Evolutionary conservation across 139 green algal species (phyloP).

Genomic region (Raphidocelis subcapitata): DNA sequence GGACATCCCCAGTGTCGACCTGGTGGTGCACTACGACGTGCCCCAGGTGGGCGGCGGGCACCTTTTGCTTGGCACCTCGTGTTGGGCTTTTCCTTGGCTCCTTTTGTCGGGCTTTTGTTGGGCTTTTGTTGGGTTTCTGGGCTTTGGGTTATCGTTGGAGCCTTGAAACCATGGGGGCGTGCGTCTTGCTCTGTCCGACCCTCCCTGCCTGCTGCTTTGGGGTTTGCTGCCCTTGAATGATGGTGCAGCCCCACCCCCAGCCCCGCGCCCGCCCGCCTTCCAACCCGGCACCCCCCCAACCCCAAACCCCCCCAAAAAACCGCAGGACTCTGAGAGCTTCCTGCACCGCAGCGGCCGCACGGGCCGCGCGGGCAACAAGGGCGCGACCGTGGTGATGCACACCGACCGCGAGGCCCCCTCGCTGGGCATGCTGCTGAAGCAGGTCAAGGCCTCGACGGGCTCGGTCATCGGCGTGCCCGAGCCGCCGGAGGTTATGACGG

Average conservation of each 20-base stretch:
- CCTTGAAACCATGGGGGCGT: no score
- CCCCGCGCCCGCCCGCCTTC: no score
- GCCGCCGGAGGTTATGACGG: slow-evolving; percentile 38
- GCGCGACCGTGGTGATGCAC: slow-evolving; percentile 90
- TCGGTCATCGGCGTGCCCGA: slow-evolving; percentile 42
- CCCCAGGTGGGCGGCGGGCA: slow-evolving; percentile 38
- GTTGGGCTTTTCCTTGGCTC: background rate
- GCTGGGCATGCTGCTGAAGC: slow-evolving; percentile 65
- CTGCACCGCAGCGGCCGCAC: slow-evolving; percentile 91
- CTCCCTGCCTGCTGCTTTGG: no score
- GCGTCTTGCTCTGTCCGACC: no score
- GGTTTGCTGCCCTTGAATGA: no score
- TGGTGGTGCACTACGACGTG: slow-evolving; percentile 89
- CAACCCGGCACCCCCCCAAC: no score
- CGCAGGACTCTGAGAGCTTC: slow-evolving; percentile 92
- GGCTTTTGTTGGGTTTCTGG: no score
- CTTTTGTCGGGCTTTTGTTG: background rate
- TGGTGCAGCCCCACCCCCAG: no score
- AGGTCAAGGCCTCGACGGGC: slow-evolving; percentile 28
- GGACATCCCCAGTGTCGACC: slow-evolving; percentile 92
- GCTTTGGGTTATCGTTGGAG: background rate
- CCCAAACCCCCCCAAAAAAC: no score
- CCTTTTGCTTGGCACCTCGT: no score
- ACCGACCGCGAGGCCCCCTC: slow-evolving; percentile 51
- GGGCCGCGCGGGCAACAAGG: slow-evolving; percentile 80